Percentiles rank a stretch among this genome's conserved stretches.
phyloP scores from a whole-genome alignment of 2,329 filamentous ascomycete genomes.

The Aspergillus uvarum region DNA sequence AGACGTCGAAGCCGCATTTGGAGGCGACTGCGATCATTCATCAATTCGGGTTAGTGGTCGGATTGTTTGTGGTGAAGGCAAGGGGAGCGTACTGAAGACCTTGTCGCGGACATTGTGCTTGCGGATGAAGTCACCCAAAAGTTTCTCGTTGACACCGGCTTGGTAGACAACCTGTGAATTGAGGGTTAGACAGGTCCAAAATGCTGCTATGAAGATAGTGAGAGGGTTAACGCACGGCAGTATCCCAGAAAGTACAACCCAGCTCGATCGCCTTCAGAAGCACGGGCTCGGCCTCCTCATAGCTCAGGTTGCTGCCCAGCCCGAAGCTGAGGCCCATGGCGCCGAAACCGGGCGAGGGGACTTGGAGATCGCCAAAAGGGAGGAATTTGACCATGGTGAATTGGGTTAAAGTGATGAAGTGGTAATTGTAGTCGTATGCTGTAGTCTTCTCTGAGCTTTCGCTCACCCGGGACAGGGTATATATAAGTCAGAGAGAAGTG shows the following conservation, averaged over 20 bases:
- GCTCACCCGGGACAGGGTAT: too few relatives aligned
- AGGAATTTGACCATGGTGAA: slow-evolving; percentile 43
- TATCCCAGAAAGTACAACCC: slow-evolving; percentile 50
- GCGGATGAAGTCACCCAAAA: slow-evolving; percentile 52
- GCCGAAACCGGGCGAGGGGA: slow-evolving; percentile 49
- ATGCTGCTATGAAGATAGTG: neutral
- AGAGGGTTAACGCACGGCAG: slow-evolving; percentile 36
- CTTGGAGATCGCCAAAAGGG: slow-evolving; percentile 40
- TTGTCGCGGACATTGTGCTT: slow-evolving; percentile 54
- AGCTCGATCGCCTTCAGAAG: slow-evolving; percentile 51
- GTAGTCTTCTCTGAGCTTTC: too few relatives aligned
- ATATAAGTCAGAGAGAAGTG: too few relatives aligned
- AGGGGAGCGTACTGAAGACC: slow-evolving; percentile 43
- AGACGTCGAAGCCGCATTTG: slow-evolving; percentile 48
- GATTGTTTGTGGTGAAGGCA: too few relatives aligned
- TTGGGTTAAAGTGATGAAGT: too few relatives aligned
- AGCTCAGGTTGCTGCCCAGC: slow-evolving; percentile 44
- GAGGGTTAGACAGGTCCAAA: neutral
- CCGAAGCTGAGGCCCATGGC: slow-evolving; percentile 52
- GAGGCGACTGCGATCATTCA: slow-evolving; percentile 43
- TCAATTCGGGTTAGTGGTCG: neutral
- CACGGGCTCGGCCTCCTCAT: slow-evolving; percentile 51
- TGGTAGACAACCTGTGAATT: slow-evolving; percentile 45
- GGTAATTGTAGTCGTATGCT: too few relatives aligned
- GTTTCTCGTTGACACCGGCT: slow-evolving; percentile 51